Conservation (phyloP, 2,329 filamentous ascomycete genomes). For the Xylariaceae sp. region DNA sequence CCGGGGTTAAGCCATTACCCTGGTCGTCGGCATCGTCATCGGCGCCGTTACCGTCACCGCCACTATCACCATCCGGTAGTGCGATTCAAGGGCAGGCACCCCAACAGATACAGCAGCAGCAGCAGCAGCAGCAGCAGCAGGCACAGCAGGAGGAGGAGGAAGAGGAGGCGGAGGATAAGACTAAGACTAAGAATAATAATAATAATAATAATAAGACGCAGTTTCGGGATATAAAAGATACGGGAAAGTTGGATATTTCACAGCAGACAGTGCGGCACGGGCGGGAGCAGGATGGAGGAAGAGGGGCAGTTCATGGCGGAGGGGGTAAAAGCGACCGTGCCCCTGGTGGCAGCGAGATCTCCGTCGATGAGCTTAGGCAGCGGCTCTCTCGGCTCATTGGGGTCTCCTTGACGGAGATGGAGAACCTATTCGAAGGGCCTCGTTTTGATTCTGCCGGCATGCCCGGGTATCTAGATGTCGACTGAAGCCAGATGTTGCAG, state of each 20-base stretch:
- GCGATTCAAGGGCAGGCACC: not conserved
- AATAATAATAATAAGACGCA: not conserved
- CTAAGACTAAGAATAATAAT: not conserved
- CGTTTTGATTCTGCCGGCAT: constrained; percentile 3
- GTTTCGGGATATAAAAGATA: not conserved
- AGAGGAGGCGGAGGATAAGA: not conserved
- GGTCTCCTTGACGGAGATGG: constrained; percentile 28
- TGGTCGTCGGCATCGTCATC: not conserved
- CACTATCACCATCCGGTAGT: too few species aligned
- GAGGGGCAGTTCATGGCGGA: not conserved
- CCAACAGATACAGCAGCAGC: not conserved
- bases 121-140: not conserved
- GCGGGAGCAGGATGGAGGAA: not conserved
- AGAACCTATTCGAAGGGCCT: constrained; percentile 27
- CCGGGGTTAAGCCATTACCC: not conserved
- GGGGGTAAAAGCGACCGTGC: not conserved
- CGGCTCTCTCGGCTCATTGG: constrained; percentile 29
- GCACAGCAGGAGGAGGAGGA: too few species aligned
- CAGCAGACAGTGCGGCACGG: not conserved
- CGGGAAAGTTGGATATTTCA: not conserved
- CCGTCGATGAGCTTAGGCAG: constrained; percentile 30
- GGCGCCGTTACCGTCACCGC: not conserved
- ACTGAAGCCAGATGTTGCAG: not conserved
- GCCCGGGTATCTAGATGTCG: not conserved
- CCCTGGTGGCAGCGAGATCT: constrained; percentile 22